These are phyloP conservation scores for Candida sphagnicola DNA, from an alignment of 805 yeast genomes.

Conservation along the genomic window DNA sequence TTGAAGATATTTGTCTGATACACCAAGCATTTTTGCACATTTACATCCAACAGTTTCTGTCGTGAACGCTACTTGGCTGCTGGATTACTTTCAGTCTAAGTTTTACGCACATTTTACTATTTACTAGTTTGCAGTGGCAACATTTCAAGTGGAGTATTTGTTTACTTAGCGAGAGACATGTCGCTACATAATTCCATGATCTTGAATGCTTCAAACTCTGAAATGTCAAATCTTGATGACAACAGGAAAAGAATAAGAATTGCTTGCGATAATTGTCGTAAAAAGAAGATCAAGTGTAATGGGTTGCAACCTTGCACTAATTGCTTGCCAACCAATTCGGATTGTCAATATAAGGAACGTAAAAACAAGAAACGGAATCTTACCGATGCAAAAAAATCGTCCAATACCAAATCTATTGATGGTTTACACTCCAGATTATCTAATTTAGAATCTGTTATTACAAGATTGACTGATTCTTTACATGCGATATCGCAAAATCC, in stretches of 20 bases:
- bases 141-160: no score
- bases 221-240: neutral
- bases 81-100: no score
- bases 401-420: constrained; percentile 11
- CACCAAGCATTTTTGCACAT: no score
- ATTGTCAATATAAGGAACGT: constrained; percentile 22
- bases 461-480: constrained; percentile 9
- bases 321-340: constrained; percentile 16
- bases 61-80: no score
- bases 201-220: neutral
- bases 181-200: no score
- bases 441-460: constrained; percentile 18
- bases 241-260: constrained; percentile 18
- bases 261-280: constrained; percentile 32
- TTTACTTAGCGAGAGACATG: no score
- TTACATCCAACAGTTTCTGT: no score
- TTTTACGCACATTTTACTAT: no score
- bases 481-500: neutral
- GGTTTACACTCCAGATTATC: constrained; percentile 17
- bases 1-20: no score
- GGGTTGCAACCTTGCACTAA: constrained; percentile 28
- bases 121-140: no score
- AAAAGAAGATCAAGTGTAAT: constrained; percentile 31
- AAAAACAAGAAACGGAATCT: constrained; percentile 6
- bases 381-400: constrained; percentile 6